Evolutionary conservation across 164 flowering plant species (phyloP), one percentile per base, ranked within the genome.

Genomic region (Vitis cinerea): DNA sequence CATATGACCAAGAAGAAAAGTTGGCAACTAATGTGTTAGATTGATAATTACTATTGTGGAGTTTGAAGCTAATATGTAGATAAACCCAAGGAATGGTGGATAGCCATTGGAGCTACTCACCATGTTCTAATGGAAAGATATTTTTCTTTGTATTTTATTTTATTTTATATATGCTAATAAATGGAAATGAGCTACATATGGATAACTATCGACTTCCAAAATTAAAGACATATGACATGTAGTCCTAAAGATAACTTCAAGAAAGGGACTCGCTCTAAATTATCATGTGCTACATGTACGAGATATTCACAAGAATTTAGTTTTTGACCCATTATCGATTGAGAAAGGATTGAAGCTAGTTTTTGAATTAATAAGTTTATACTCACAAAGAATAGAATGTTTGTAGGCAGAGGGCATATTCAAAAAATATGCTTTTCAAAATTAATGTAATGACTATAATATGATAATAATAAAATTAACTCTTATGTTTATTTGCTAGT

Each of bases 361-460:
- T 16, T 54, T 68, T 57, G 71, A 68, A 16, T 58, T 10, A 59
- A 68, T 59, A 68, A 16, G 8, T 29, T 63, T 23, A 54, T 30
- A 31, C 19, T 70, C 29, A 29, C 57, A 23, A 23, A 1, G 2
- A 23, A 23, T 7, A 65, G 1, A 48, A 9, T 52, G 69, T 31
- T 55, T 1, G 10, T 30, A 52, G 60, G 14, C 27, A 55, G 16
- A 13, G 69, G 69, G 16, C 29, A n/a, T 56, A 50, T 15, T 16
- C 7, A 4, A 51, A 1, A 23, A 23, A 23, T 23, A 23, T 23
- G 27, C 0, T 23, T 23, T 23, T 23, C 27, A 23, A 23, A 23
- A 23, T 23, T 23, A 23, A 23, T 23, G 27, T 23, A 23, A 23
- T 23, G 27, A 23, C 27, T 23, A 23, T 23, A 23, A 23, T 23